phyloP scores from a whole-genome alignment of 1,284 basidiomycete genomes.

The Mycena citricolor region DNA sequence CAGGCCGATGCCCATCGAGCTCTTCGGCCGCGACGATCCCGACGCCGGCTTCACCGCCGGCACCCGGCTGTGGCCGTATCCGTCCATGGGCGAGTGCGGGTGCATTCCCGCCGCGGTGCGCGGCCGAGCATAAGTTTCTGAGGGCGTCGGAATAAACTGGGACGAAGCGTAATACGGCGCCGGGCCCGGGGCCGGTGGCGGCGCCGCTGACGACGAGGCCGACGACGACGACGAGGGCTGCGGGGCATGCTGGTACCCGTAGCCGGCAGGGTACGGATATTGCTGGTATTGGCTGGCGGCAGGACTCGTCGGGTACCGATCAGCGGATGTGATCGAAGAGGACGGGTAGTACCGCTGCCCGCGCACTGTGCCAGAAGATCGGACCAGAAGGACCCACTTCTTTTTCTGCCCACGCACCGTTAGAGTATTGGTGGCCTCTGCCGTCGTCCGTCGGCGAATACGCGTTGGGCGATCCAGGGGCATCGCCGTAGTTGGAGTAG shows the following conservation, averaged over 20 bases:
- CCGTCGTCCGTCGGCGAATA: slow-evolving; percentile 11
- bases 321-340: no score
- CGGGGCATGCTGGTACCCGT: slow-evolving; percentile 7
- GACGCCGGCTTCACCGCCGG: slow-evolving; percentile 29
- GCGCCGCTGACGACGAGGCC: no score
- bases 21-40: slow-evolving; percentile 25
- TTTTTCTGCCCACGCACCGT: slow-evolving; percentile 12
- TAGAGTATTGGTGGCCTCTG: slow-evolving; percentile 5
- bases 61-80: slow-evolving; percentile 30
- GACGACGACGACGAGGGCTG: slow-evolving; percentile 4
- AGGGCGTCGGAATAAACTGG: slow-evolving; percentile 16
- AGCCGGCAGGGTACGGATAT: slow-evolving; percentile 9
- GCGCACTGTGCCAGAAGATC: no score
- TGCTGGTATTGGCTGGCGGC: no score
- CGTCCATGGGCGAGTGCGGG: no score
- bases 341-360: no score
- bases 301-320: no score
- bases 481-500: slow-evolving; percentile 2
- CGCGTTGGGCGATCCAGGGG: slow-evolving; percentile 6
- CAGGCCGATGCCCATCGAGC: slow-evolving; percentile 2
- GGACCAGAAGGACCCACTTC: no score
- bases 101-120: slow-evolving; percentile 14
- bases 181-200: no score
- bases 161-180: no score
- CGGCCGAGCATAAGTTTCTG: slow-evolving; percentile 16